phyloP scores from a whole-genome alignment of 345 rosid species.

The Euphorbia lathyris region DNA sequence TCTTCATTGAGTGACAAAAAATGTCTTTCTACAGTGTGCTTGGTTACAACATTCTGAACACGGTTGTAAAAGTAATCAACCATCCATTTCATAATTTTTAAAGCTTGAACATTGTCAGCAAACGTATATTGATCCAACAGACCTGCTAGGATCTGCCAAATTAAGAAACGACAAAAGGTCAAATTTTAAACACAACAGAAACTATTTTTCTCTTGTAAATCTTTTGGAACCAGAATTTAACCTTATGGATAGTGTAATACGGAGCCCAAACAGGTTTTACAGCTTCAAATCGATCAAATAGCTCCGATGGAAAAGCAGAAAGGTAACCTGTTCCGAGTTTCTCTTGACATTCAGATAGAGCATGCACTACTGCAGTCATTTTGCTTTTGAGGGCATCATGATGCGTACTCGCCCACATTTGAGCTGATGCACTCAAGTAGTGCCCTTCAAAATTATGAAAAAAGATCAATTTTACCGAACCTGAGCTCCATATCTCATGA shows the following conservation, averaged over 20 bases:
- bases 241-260: constrained; percentile 96
- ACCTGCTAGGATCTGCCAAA: constrained; percentile 79
- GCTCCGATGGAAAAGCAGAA: constrained; percentile 84
- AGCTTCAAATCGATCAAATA: constrained; percentile 81
- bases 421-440: constrained; percentile 87
- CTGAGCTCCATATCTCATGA: neutral
- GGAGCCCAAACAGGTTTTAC: constrained; percentile 93
- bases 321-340: constrained; percentile 80
- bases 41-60: constrained; percentile 67
- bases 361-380: constrained; percentile 71
- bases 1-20: constrained; percentile 83
- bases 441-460: constrained; percentile 56
- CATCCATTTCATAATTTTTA: constrained; percentile 78
- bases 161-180: constrained; percentile 12
- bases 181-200: neutral
- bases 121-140: constrained; percentile 72
- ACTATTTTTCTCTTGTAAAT: neutral
- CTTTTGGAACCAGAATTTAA: constrained; percentile 10
- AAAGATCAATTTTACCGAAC: neutral
- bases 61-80: constrained; percentile 80
- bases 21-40: constrained; percentile 59
- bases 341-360: constrained; percentile 66
- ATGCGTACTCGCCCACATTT: constrained; percentile 95
- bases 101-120: constrained; percentile 62
- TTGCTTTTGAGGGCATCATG: constrained; percentile 54